Base-by-base conservation (phyloP, 805 yeast genomes). In the Kazachstania martiniae region DNA sequence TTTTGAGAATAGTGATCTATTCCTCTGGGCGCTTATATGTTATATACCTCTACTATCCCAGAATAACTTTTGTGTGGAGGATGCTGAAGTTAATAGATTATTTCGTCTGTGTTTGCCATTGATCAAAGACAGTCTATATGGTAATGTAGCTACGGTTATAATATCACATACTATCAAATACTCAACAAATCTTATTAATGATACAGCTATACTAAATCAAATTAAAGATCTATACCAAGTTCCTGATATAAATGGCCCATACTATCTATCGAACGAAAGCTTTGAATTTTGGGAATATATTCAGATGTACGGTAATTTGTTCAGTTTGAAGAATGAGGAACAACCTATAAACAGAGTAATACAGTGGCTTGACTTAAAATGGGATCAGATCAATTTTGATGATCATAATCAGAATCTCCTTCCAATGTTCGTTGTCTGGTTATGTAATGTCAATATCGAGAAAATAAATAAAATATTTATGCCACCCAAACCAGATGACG, bases 191-290 rank as follows among this genome's bases (percentile, higher is more conserved):
- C 32, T 39, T 3, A 31, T 36, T 3, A 16, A 43, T 4, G 80
- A 74, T 33, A 48, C 49, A 7, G 49, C 69, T 0, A 42, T 74
- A 7, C 34, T 58, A 4, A 68, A 62, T 27, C 71, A 69, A 38
- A 50, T 75, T 21, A 68, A 66, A 26, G 68, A 67, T 18, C 32
- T 74, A 2, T 54, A 70, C 29, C 79, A 75, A 23, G 47, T 69
- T 5, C 57, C 81, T 0, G 78, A 72, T 28, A 57, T 75, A 1
- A 70, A 68, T 48, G 89, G 89, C 0, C 89, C 91, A 2, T 46
- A 54, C 1, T 16, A 40, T 1, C 32, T 76, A 1, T 60, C 66
- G 29, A 56, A 66, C 27, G 71, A 66, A 29, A 58, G 79, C 3
- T 53, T 72, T 18, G 40, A 47, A 10, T 71, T 78, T 39, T 79